phyloP scores from a whole-genome alignment of 441 rosid species.

The Aleurites moluccanus region DNA sequence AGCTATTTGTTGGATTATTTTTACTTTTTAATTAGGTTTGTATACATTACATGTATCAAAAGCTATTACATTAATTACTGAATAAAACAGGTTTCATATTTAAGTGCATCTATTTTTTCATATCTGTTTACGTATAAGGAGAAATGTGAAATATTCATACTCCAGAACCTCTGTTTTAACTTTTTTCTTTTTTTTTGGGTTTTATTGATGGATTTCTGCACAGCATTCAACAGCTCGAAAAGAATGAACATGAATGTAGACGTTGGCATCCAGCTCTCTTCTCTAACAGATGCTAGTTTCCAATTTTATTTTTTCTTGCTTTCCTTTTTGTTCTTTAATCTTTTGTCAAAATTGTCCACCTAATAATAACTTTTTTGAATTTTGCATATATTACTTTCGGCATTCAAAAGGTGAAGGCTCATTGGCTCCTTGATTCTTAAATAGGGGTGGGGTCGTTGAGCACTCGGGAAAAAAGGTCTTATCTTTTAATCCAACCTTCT shows the following conservation, averaged over 20 bases:
- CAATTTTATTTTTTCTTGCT: not conserved
- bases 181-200: too few relatives aligned
- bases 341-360: not conserved
- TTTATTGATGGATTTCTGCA: not conserved
- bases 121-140: not conserved
- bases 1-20: slow-evolving; percentile 17
- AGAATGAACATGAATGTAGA: not conserved
- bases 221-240: not conserved
- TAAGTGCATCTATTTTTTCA: not conserved
- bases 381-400: slow-evolving; percentile 27
- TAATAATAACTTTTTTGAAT: slow-evolving; percentile 12
- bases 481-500: slow-evolving; percentile 13
- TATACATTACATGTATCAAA: slow-evolving; percentile 24
- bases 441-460: slow-evolving; percentile 28
- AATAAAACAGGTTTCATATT: slow-evolving; percentile 14
- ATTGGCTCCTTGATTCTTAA: too few relatives aligned
- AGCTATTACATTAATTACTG: slow-evolving; percentile 12
- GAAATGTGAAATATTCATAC: too few relatives aligned
- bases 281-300: slow-evolving; percentile 5
- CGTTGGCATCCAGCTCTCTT: not conserved
- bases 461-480: slow-evolving; percentile 32
- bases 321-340: not conserved
- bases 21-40: not conserved
- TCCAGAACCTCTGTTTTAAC: too few relatives aligned
- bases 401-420: too few relatives aligned